Evolutionary conservation across 2,329 filamentous ascomycete species (phyloP).

Genomic region (Microdochium trichocladiopsis): DNA sequence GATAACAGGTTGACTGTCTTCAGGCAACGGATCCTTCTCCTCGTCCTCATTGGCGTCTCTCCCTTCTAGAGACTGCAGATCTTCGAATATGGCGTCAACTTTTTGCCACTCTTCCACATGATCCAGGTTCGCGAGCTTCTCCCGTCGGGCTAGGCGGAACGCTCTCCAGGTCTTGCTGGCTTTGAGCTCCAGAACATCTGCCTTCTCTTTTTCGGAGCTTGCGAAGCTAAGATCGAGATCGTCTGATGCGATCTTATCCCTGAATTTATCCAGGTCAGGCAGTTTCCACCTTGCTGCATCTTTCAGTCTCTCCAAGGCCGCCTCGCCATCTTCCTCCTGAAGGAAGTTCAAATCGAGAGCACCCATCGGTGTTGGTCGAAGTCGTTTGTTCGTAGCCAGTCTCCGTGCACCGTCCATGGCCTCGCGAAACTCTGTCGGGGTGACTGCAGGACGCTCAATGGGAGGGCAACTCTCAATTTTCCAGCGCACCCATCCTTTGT

Average conservation of each 20-base stretch:
- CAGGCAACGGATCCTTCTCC: slow-evolving; percentile 30
- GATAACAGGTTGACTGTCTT: slow-evolving; percentile 51
- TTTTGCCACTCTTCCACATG: slow-evolving; percentile 80
- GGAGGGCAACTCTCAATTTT: slow-evolving; percentile 89
- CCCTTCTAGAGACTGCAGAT: slow-evolving; percentile 7
- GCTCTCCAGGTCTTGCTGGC: slow-evolving; percentile 88
- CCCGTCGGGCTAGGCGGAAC: slow-evolving; percentile 69
- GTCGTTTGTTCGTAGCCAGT: slow-evolving; percentile 62
- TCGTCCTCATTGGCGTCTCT: slow-evolving; percentile 21
- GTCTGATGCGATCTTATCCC: slow-evolving; percentile 66
- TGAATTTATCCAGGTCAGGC: slow-evolving; percentile 64
- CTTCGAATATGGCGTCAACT: slow-evolving; percentile 47
- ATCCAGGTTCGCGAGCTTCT: slow-evolving; percentile 72
- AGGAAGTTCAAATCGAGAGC: slow-evolving; percentile 75
- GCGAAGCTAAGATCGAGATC: slow-evolving; percentile 86
- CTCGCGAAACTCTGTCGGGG: slow-evolving; percentile 59
- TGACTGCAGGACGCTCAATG: slow-evolving; percentile 71
- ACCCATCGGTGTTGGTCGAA: slow-evolving; percentile 62
- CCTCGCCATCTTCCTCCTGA: slow-evolving; percentile 53
- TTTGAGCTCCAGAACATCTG: slow-evolving; percentile 59
- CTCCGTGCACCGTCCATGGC: slow-evolving; percentile 61
- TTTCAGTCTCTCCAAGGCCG: slow-evolving; percentile 64
- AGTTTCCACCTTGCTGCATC: slow-evolving; percentile 56
- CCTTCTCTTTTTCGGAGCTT: slow-evolving; percentile 50
- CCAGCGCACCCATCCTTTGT: slow-evolving; percentile 99